Evolutionary conservation across 495 filamentous ascomycete genomes (phyloP).

Genomic region (Apiosordaria backusii): DNA sequence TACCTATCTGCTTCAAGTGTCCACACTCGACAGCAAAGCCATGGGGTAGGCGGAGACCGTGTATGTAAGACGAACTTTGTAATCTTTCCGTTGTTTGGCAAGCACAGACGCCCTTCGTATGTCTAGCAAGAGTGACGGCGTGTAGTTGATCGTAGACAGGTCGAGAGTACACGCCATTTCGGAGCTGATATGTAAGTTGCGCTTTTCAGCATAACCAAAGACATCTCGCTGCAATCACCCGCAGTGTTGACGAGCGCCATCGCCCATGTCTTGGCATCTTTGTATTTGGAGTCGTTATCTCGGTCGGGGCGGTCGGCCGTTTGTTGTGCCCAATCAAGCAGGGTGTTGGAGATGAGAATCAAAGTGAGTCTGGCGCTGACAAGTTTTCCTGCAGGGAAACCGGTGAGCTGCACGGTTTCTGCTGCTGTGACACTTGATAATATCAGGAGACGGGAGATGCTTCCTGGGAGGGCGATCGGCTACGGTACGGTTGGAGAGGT

Average conservation of each 20-base stretch:
- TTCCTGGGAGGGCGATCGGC: constrained; percentile 1
- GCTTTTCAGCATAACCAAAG: not conserved
- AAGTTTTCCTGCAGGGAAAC: constrained; percentile 2
- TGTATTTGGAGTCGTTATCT: not conserved
- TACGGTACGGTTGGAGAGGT: not conserved
- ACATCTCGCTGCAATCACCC: not conserved
- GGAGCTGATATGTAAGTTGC: not conserved
- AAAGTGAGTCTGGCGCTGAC: not conserved
- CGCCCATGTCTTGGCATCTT: not conserved
- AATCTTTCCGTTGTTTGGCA: not conserved
- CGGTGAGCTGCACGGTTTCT: constrained; percentile 4
- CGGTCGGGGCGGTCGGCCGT: not conserved
- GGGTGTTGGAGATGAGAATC: not conserved
- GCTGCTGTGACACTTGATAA: constrained; percentile 5
- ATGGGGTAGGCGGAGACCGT: not conserved
- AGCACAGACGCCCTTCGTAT: not conserved
- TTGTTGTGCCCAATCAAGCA: not conserved
- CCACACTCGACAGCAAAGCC: not conserved
- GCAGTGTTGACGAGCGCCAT: not conserved
- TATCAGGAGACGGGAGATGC: not conserved
- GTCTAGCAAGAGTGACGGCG: not conserved
- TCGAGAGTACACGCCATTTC: not conserved
- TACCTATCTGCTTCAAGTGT: not conserved
- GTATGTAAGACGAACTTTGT: not conserved
- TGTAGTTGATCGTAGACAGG: not conserved